These are phyloP conservation scores for Eutrema salsugineum DNA, from an alignment of 441 rosid genomes.

Conservation along the genomic window DNA sequence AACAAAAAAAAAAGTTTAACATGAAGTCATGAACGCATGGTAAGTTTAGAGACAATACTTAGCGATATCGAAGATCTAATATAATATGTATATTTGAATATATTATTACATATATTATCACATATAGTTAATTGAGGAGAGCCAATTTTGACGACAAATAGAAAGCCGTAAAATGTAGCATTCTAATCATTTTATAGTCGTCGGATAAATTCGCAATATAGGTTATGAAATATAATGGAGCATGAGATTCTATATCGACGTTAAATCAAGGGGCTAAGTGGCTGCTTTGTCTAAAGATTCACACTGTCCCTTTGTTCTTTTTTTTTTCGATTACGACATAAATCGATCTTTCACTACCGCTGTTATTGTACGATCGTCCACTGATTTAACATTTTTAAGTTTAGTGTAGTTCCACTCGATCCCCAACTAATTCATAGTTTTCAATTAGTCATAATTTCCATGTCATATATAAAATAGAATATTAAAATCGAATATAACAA, in stretches of 20 bases:
- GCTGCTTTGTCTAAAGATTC: conserved; percentile 35
- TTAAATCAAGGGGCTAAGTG: conserved; percentile 30
- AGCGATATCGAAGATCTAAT: not conserved
- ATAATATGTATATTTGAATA: not conserved
- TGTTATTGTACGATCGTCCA: conserved; percentile 5
- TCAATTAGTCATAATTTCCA: conserved; percentile 2
- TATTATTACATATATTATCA: no score
- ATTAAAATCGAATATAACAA: not conserved
- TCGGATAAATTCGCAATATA: conserved; percentile 13
- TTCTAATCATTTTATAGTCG: conserved; percentile 4
- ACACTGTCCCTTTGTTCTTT: conserved; percentile 21
- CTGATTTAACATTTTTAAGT: conserved; percentile 25
- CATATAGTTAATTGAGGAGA: not conserved
- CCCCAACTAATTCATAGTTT: conserved; percentile 16
- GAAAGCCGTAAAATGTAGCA: not conserved
- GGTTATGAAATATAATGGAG: conserved; percentile 20
- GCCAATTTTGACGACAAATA: not conserved
- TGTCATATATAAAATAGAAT: not conserved
- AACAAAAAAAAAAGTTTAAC: no score
- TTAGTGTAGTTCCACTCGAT: conserved; percentile 25
- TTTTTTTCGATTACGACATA: conserved; percentile 15
- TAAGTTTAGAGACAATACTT: not conserved
- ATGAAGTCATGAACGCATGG: not conserved
- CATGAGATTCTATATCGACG: conserved; percentile 26
- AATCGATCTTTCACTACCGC: conserved; percentile 17